These are phyloP conservation scores for Botrytis byssoidea DNA, from an alignment of 2,329 filamentous ascomycete genomes.

Conservation along the genomic window DNA sequence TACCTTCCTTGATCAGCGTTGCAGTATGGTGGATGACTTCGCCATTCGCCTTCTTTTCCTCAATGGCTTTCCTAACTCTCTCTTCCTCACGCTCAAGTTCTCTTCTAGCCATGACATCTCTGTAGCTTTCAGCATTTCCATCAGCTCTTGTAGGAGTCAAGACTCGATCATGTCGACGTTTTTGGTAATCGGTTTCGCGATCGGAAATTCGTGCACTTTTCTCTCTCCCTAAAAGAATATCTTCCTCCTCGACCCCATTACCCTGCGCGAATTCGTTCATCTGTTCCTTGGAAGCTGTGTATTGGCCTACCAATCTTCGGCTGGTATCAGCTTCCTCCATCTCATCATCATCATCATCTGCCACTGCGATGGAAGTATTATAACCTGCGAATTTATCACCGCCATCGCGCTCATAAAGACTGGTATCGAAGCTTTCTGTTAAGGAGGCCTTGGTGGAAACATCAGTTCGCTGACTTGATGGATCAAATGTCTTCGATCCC, in stretches of 20 bases:
- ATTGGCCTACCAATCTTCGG: constrained; percentile 84
- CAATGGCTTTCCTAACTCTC: constrained; percentile 75
- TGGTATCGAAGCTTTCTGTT: constrained; percentile 83
- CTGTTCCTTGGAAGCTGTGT: constrained; percentile 87
- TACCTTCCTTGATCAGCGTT: constrained; percentile 64
- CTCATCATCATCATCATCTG: constrained; percentile 74
- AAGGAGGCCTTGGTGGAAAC: constrained; percentile 86
- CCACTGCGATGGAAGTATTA: constrained; percentile 80
- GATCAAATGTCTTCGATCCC: constrained; percentile 76
- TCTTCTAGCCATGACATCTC: constrained; percentile 84
- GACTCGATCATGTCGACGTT: constrained; percentile 84
- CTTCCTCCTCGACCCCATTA: constrained; percentile 84
- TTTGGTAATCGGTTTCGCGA: constrained; percentile 96
- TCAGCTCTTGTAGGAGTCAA: constrained; percentile 85
- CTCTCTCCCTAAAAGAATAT: constrained; percentile 80
- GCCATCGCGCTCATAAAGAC: constrained; percentile 78
- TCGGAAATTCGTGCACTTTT: constrained; percentile 88
- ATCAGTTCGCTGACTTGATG: constrained; percentile 77
- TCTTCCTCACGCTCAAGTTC: constrained; percentile 94
- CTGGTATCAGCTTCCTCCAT: constrained; percentile 73
- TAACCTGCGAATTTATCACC: constrained; percentile 85
- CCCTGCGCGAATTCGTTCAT: constrained; percentile 92
- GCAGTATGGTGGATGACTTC: constrained; percentile 64
- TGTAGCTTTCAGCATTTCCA: constrained; percentile 78
- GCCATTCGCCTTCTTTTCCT: constrained; percentile 63